These are phyloP conservation scores for Taphrina wiesneri DNA, from an alignment of 1,139 yeast species.

Conservation along the genomic window DNA sequence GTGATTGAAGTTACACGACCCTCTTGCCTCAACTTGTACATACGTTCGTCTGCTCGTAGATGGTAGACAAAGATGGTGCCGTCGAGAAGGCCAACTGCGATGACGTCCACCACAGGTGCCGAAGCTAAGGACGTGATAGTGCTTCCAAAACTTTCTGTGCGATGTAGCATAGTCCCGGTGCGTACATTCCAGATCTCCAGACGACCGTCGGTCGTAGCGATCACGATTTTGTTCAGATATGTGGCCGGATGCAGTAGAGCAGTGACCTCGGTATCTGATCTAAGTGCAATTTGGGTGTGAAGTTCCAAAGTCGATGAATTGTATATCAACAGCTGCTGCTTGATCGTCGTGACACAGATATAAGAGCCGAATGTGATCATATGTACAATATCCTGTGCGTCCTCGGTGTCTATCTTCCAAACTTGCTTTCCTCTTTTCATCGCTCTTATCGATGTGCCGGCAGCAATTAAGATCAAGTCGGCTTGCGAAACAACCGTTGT, in stretches of 20 bases:
- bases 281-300: constrained; percentile 64
- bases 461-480: constrained; percentile 81
- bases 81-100: constrained; percentile 72
- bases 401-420: constrained; percentile 51
- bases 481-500: constrained; percentile 74
- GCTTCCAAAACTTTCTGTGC: constrained; percentile 46
- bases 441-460: constrained; percentile 69
- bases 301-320: constrained; percentile 60
- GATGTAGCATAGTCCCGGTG: constrained; percentile 19
- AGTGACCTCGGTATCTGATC: constrained; percentile 67
- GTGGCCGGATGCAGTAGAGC: constrained; percentile 84
- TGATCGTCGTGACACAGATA: constrained; percentile 59
- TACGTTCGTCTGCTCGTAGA: constrained; percentile 61
- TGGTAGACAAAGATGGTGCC: constrained; percentile 72
- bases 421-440: constrained; percentile 81
- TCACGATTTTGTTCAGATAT: constrained; percentile 80
- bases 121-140: constrained; percentile 64
- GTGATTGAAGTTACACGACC: constrained; percentile 69
- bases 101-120: constrained; percentile 82
- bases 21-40: constrained; percentile 63
- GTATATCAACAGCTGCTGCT: constrained; percentile 52
- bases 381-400: constrained; percentile 52
- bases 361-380: constrained; percentile 76
- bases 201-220: constrained; percentile 48
- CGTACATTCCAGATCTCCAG: constrained; percentile 47